Conservation (phyloP, 2,329 filamentous ascomycete genomes). For the Colletotrichum sp. region DNA sequence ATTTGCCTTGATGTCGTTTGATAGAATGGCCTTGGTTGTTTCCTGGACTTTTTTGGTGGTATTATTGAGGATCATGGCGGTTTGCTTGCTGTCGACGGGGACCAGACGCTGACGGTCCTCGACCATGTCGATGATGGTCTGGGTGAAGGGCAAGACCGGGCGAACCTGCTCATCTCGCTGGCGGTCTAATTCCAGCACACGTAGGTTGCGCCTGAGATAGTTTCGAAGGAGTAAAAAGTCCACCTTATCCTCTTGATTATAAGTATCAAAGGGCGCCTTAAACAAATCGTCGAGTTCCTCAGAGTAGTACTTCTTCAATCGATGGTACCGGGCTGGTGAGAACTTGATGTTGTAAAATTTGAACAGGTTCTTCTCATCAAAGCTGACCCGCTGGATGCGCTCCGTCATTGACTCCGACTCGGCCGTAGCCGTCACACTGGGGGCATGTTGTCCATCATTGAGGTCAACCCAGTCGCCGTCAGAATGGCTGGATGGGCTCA, state of each 20-base stretch:
- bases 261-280: slow-evolving; percentile 28
- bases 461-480: slow-evolving; percentile 10
- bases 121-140: slow-evolving; percentile 46
- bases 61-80: slow-evolving; percentile 46
- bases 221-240: slow-evolving; percentile 57
- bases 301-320: slow-evolving; percentile 45
- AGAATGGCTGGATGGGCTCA: not conserved
- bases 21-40: slow-evolving; percentile 38
- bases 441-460: not conserved
- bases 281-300: slow-evolving; percentile 41
- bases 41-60: slow-evolving; percentile 35
- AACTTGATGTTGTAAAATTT: slow-evolving; percentile 54
- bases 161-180: slow-evolving; percentile 42
- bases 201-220: slow-evolving; percentile 40
- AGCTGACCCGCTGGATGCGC: slow-evolving; percentile 46
- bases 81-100: slow-evolving; percentile 44
- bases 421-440: not conserved
- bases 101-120: slow-evolving; percentile 52
- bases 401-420: slow-evolving; percentile 39
- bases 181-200: slow-evolving; percentile 21
- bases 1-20: slow-evolving; percentile 29
- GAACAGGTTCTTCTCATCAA: slow-evolving; percentile 52
- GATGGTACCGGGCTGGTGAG: slow-evolving; percentile 43
- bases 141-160: slow-evolving; percentile 49
- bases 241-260: slow-evolving; percentile 48